Percentiles rank a stretch among this genome's conserved stretches.
These are phyloP conservation scores for Magnaporthiopsis rhizophila DNA, from an alignment of 2,329 filamentous ascomycete genomes.

Conservation along the genomic window DNA sequence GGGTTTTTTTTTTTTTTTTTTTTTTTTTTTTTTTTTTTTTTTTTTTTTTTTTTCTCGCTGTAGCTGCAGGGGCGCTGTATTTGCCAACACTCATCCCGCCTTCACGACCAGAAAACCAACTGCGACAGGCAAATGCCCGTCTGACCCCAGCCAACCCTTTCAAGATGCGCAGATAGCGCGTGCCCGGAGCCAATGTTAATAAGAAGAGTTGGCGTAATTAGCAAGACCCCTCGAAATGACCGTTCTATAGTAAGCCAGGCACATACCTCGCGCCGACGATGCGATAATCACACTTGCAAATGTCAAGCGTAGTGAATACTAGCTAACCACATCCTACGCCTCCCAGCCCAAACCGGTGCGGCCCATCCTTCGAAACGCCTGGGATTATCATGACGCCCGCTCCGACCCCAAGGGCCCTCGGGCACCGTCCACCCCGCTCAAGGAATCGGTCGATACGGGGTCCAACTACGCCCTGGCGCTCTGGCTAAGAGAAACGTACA, in stretches of 20 bases:
- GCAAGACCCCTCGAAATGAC: background rate
- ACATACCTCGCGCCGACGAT: background rate
- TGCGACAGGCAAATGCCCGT: background rate
- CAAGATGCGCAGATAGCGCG: background rate
- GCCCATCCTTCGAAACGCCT: background rate
- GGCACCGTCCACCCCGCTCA: background rate
- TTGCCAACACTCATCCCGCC: background rate
- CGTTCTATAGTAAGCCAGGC: background rate
- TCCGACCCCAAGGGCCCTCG: too few relatives aligned
- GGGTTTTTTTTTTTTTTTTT: too few relatives aligned
- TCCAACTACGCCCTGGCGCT: background rate
- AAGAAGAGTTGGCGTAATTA: background rate
- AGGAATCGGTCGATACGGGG: background rate
- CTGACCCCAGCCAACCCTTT: background rate
- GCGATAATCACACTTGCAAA: background rate
- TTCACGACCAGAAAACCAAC: background rate
- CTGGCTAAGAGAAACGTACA: background rate
- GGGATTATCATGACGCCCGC: background rate
- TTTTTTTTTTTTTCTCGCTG: background rate
- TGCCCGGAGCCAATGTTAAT: background rate
- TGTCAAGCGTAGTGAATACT: background rate
- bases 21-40: background rate
- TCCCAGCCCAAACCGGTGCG: background rate
- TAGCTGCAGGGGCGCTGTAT: background rate
- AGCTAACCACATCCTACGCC: background rate